Base-by-base conservation (phyloP, 1,139 yeast genomes). In the Saccharomyces uvarum region DNA sequence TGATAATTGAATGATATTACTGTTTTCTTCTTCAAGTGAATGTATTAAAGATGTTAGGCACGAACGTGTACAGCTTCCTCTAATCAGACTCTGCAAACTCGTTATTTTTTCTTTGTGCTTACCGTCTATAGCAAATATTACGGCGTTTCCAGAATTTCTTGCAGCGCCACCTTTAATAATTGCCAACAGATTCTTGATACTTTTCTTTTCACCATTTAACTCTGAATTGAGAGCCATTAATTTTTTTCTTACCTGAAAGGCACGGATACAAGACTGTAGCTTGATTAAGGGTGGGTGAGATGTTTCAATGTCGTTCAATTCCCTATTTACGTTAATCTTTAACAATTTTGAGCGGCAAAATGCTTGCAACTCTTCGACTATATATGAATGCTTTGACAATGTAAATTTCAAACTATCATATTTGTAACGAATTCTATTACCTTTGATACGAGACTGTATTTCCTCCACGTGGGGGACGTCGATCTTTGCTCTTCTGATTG, bases 291-390 rank as follows among this genome's bases (percentile, higher is more conserved):
- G 57, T 3, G 19, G 11, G 5, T 47, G 47, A 3, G 56, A 49
- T 5, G 28, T n/a, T 6, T 33, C 14, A 11, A 54, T 48, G 19
- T 51, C 29, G 11, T n/a, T 16, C 16, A 58, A 44, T 9, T 26
- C 14, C 11, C 21, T n/a, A 2, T 26, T n/a, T 2, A 47, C 47
- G 4, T 4, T 16, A 16, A 47, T 51, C 51, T 63, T 57, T 9
- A 49, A 29, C 7, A 50, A 9, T 8, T 9, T 70, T 2, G 80
- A 81, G 59, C 84, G 73, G 27, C 77, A 70, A 1, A 69, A 24
- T 16, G 70, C 59, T 57, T 68, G 76, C 3, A 65, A 28, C 28
- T 41, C 56, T 4, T 57, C 68, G n/a, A 62, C 55, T 5, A 9
- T 48, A 21, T 24, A 21, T 16, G 58, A 57, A 11, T 54, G 41